Conservation (phyloP, 352 stramenopile species). For the Paralagenidium karlingii region DNA sequence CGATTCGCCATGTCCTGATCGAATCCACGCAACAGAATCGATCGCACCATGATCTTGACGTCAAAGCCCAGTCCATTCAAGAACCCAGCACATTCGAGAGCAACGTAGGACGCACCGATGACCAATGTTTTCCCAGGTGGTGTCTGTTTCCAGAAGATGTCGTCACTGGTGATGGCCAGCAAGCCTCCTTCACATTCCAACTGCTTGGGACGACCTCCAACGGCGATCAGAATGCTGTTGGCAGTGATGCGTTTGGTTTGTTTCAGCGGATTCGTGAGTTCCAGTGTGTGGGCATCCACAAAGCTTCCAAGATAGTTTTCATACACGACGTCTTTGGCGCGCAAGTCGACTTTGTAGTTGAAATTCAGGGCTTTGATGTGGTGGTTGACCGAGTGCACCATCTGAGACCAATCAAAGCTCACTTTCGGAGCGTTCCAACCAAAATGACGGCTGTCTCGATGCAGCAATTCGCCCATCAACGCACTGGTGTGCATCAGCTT, state of each 20-base stretch:
- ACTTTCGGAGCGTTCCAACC: conserved; percentile 60
- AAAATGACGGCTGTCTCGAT: conserved; percentile 80
- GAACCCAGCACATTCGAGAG: conserved; percentile 97
- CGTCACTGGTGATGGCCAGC: conserved; percentile 87
- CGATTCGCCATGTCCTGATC: conserved; percentile 93
- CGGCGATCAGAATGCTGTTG: conserved; percentile 90
- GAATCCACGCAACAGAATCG: conserved; percentile 95
- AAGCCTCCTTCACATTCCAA: conserved; percentile 87
- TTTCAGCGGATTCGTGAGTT: conserved; percentile 81
- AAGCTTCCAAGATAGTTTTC: conserved; percentile 90
- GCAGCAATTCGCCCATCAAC: conserved; percentile 80
- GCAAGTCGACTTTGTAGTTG: conserved; percentile 94
- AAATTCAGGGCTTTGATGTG: conserved; percentile 98
- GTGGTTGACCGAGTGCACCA: conserved; percentile 91
- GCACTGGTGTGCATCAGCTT: conserved; percentile 98
- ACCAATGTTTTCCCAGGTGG: conserved; percentile 94
- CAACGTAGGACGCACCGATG: conserved; percentile 96
- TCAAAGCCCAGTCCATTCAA: conserved; percentile 92
- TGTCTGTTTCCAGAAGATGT: conserved; percentile 76
- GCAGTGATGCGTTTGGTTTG: conserved; percentile 87
- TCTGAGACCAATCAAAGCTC: conserved; percentile 83
- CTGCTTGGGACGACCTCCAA: conserved; percentile 86
- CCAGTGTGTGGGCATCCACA: conserved; percentile 88
- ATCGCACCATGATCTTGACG: conserved; percentile 95
- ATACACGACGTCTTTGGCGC: conserved; percentile 92